phyloP scores from a whole-genome alignment of 2,329 filamentous ascomycete species.

The Torrubiella hemipterigena region DNA sequence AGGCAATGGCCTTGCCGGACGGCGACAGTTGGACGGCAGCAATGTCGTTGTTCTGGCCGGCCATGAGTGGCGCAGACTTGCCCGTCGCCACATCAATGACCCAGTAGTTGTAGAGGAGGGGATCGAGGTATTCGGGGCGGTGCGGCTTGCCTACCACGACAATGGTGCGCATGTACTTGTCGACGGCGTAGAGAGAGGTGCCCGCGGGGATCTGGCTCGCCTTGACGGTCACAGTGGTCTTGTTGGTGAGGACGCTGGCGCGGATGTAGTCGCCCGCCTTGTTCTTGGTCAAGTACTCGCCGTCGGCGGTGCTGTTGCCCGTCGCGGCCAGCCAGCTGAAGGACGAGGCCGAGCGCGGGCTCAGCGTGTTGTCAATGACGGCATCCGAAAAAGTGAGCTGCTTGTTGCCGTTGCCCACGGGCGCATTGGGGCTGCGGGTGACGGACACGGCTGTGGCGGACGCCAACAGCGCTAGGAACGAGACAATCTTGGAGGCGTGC shows the following conservation, averaged over 20 bases:
- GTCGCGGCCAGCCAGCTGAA: constrained; percentile 46
- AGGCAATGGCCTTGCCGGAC: constrained; percentile 44
- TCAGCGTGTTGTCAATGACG: constrained; percentile 30
- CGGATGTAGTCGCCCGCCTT: constrained; percentile 41
- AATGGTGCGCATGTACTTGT: constrained; percentile 39
- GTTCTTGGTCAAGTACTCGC: constrained; percentile 49
- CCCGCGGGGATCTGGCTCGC: constrained; percentile 51
- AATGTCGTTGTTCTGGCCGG: constrained; percentile 49
- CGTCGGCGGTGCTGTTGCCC: constrained; percentile 47
- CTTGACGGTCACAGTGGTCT: constrained; percentile 39
- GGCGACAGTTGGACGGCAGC: constrained; percentile 55
- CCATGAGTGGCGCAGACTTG: constrained; percentile 38
- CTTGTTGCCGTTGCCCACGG: constrained; percentile 41
- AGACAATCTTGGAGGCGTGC: too few species aligned
- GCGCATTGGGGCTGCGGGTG: constrained; percentile 12
- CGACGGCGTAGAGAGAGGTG: constrained; percentile 46
- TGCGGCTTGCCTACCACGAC: background rate
- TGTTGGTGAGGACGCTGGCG: constrained; percentile 43
- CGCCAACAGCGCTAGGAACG: too few species aligned
- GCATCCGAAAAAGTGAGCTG: constrained; percentile 50
- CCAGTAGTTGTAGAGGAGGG: constrained; percentile 56
- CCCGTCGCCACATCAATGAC: constrained; percentile 48
- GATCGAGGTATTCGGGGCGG: constrained; percentile 53
- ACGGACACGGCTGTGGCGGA: background rate
- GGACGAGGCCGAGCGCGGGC: constrained; percentile 29